Conservation (phyloP, 2,329 filamentous ascomycete genomes). For the Plenodomus biglobosus region DNA sequence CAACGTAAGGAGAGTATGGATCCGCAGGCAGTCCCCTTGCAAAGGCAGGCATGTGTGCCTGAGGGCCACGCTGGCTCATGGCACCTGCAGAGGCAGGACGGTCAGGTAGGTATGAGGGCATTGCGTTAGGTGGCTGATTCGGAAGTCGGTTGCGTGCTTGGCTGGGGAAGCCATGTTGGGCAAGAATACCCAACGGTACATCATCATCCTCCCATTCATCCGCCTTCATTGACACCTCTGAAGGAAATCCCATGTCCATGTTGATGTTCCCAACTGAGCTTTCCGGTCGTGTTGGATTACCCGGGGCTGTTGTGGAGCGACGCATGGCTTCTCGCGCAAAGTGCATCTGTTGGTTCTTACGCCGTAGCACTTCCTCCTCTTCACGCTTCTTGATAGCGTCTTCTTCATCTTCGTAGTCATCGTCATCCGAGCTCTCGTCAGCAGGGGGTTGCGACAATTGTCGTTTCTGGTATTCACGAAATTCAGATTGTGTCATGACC, state of each 20-base stretch:
- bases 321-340: conserved; percentile 39
- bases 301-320: conserved; percentile 37
- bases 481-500: conserved; percentile 41
- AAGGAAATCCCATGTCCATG: conserved; percentile 36
- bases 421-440: conserved; percentile 35
- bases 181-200: conserved; percentile 43
- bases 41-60: conserved; percentile 36
- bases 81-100: conserved; percentile 40
- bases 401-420: conserved; percentile 45
- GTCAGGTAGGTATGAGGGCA: conserved; percentile 41
- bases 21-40: conserved; percentile 41
- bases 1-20: conserved; percentile 37
- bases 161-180: conserved; percentile 42
- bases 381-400: conserved; percentile 38
- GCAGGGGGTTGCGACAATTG: conserved; percentile 27
- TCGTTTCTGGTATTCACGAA: conserved; percentile 33
- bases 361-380: conserved; percentile 36
- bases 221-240: conserved; percentile 39
- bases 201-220: conserved; percentile 45
- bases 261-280: conserved; percentile 20
- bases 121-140: conserved; percentile 32
- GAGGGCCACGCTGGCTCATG: conserved; percentile 21
- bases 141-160: conserved; percentile 28
- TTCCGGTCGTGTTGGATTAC: conserved; percentile 16
- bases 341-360: conserved; percentile 39